Percentiles rank a stretch among this genome's conserved stretches.
These are phyloP conservation scores for Jacaranda copaia DNA, from an alignment of 257 asterid genomes.

Conservation along the genomic window DNA sequence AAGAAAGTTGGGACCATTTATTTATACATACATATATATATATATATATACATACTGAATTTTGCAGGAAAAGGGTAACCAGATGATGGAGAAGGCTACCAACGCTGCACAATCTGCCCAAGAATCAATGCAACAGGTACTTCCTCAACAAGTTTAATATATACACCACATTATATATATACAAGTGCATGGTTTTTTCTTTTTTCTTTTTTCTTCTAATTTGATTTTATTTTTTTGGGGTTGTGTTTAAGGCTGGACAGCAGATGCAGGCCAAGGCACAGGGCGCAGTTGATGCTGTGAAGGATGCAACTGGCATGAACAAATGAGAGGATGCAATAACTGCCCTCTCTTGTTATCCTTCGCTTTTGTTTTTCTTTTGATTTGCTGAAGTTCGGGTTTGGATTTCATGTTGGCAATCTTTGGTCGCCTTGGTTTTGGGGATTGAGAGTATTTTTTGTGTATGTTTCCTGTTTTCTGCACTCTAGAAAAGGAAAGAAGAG, in stretches of 20 bases:
- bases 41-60: too few species aligned
- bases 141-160: background rate
- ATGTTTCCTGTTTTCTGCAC: background rate
- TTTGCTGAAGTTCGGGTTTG: background rate
- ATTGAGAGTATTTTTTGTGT: slow-evolving; percentile 4
- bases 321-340: slow-evolving; percentile 36
- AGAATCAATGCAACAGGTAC: slow-evolving; percentile 59
- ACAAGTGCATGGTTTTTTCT: too few species aligned
- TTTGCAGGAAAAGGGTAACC: slow-evolving; percentile 63
- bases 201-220: background rate
- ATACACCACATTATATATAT: too few species aligned
- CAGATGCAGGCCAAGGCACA: slow-evolving; percentile 54
- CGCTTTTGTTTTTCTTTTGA: background rate
- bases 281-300: slow-evolving; percentile 55
- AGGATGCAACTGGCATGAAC: slow-evolving; percentile 55
- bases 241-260: slow-evolving; percentile 49
- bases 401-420: background rate
- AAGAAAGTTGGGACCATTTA: background rate
- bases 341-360: background rate
- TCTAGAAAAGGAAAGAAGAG: background rate
- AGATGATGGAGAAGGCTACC: slow-evolving; percentile 60
- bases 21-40: too few species aligned
- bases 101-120: slow-evolving; percentile 64
- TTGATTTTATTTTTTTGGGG: background rate
- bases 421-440: background rate